Base-by-base conservation (phyloP, 2,329 filamentous ascomycete species). In the Exophiala sp. region DNA sequence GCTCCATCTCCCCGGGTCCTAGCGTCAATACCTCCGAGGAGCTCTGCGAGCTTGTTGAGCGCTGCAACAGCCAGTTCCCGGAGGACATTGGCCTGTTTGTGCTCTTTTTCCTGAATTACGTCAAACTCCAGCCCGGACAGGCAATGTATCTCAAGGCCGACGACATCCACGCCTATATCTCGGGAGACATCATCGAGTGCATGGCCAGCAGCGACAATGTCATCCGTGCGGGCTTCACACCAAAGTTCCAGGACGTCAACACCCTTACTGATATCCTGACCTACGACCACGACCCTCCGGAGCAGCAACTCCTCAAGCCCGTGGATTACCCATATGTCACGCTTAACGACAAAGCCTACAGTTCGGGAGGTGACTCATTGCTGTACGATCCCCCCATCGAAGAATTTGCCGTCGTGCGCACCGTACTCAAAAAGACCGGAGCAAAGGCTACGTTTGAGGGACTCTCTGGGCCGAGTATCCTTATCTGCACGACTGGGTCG, bases 181-280 rank as follows among this genome's bases (percentile, higher is more conserved):
- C 72, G 4, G 74, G 74, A 33, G 92, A 99, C 67, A 96, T 99
- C 63, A 91, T 99, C 69, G 94, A 99, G 74, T 99, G 94, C 78
- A 99, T 99, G 94, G 94, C 94, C 0, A 87, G 90, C 7, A 95
- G 89, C n/a, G 94, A 99, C 79, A 99, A 99, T 63, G 94, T 99
- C 34, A 91, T 99, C 47, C 90, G 94, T 52, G 94, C 94, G 0
- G 94, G 94, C 40, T 94, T 99, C 72, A 99, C 94, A 0, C 94
- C 94, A 52, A 99, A 99, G 71, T 99, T 96, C 81, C 96, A 97
- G 75, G 94, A 99, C 64, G 89, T 97, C 18, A 75, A 85, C 50
- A 97, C 91, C 0, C 79, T 99, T 9, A 90, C 92, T 33, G 80
- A 84, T 58, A 95, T 96, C 86, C 76, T 99, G 62, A 99, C 94